Base-by-base conservation (phyloP, 2,329 filamentous ascomycete genomes). In the Trichoderma sp. region DNA sequence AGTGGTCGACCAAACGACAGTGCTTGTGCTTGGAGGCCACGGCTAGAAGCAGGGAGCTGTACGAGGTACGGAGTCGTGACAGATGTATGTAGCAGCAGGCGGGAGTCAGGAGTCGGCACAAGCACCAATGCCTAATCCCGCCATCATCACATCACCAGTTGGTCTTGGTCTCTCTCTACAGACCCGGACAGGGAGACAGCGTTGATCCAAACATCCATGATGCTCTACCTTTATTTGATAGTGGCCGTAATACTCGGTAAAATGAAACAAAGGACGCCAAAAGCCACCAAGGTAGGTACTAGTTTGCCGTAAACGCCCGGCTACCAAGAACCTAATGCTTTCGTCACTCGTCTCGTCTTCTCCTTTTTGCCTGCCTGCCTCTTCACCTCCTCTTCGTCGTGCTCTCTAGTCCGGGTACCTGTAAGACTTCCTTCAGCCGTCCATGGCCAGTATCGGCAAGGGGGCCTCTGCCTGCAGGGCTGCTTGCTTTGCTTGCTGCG, bases 401-500 rank as follows among this genome's bases (percentile, higher is more conserved):
- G n/a, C 21, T 56, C 50, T 56, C 50, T 56, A 56, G 50, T 12
- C n/a, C 50, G 50, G 50, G 50, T 21, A 56, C 50, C 50, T 56
- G 50, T 56, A 56, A 56, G 21, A 56, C 59, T 21, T 24, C 27
- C 59, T 31, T 35, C 69, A 72, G 69, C 69, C 60, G 60, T 72
- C 66, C 53, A 12, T 38, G n/a, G 18, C 67, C 41, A 33, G 29
- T 31, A 35, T 50, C 59, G 60, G 41, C 60, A 65, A 33, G 59
- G 59, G 72, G 63, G 35, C 4, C 16, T 29, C 31, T 33, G 35
- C 35, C 72, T 59, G 64, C 72, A 75, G 72, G 72, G 72, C 72
- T 75, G 56, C 50, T 53, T 75, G 64, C 72, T 56, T 63, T 75
- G 64, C 72, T 56, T 75, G 63, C 31, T 63, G 72, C 64, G 74